Evolutionary conservation across 2,329 filamentous ascomycete species (phyloP).

Genomic region (Penicillium sp.): DNA sequence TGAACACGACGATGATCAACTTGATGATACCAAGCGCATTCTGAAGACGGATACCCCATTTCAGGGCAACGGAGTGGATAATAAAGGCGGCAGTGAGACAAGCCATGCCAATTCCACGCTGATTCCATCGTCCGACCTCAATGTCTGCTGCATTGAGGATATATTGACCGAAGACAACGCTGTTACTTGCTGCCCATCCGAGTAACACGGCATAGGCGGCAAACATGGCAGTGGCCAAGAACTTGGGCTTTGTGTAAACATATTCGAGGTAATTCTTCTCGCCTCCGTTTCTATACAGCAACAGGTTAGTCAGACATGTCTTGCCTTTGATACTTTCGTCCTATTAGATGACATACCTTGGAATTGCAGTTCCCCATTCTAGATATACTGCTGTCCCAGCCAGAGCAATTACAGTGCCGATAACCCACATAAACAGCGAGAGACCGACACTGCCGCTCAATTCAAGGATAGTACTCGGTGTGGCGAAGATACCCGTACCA

Average conservation of each 20-base stretch:
- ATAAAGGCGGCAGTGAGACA: conserved; percentile 51
- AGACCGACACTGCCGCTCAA: conserved; percentile 49
- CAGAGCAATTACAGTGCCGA: conserved; percentile 50
- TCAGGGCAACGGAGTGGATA: conserved; percentile 49
- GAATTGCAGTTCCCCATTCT: conserved; percentile 53
- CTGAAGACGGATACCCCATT: conserved; percentile 50
- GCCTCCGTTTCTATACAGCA: conserved; percentile 47
- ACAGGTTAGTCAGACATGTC: background rate
- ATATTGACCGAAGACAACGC: conserved; percentile 54
- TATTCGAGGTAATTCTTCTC: conserved; percentile 57
- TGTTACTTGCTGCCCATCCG: conserved; percentile 55
- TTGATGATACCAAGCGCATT: conserved; percentile 53
- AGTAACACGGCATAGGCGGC: conserved; percentile 53
- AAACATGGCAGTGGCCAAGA: conserved; percentile 55
- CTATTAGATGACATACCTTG: conserved; percentile 32
- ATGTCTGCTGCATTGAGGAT: conserved; percentile 49
- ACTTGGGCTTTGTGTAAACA: conserved; percentile 53
- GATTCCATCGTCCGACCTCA: conserved; percentile 50
- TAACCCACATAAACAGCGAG: conserved; percentile 51
- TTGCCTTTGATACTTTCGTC: background rate
- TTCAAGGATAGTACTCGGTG: conserved; percentile 47
- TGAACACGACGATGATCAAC: conserved; percentile 50
- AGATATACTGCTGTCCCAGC: conserved; percentile 48
- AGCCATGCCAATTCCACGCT: conserved; percentile 50
- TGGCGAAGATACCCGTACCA: conserved; percentile 53